These are phyloP conservation scores for Bisporella sp. DNA, from an alignment of 2,329 filamentous ascomycete species.

Conservation along the genomic window DNA sequence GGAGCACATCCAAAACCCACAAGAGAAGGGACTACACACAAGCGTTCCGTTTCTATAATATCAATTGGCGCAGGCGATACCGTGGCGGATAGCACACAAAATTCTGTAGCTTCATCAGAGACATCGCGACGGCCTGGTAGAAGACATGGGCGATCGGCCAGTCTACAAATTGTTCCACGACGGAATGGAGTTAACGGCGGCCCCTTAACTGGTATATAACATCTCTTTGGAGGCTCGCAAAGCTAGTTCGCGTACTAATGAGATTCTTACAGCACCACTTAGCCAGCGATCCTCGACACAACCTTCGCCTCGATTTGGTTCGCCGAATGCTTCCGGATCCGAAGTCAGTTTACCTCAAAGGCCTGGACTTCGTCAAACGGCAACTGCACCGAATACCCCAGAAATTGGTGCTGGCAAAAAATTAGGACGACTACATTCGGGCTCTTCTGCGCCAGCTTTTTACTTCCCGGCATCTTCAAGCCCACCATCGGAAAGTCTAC, in stretches of 20 bases:
- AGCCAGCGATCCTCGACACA: slow-evolving; percentile 28
- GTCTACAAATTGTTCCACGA: slow-evolving; percentile 65
- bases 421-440: slow-evolving; percentile 26
- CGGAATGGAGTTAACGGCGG: slow-evolving; percentile 34
- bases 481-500: slow-evolving; percentile 19
- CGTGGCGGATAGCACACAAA: slow-evolving; percentile 22
- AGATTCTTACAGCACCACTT: slow-evolving; percentile 17
- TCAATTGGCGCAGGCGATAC: slow-evolving; percentile 56
- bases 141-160: slow-evolving; percentile 71
- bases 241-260: neutral
- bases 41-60: slow-evolving; percentile 74
- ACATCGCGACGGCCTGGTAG: slow-evolving; percentile 46
- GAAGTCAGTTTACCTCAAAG: slow-evolving; percentile 17
- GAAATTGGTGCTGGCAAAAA: slow-evolving; percentile 29
- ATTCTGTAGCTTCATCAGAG: slow-evolving; percentile 27
- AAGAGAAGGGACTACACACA: slow-evolving; percentile 51
- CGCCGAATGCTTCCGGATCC: slow-evolving; percentile 21
- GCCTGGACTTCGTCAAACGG: slow-evolving; percentile 16
- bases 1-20: slow-evolving; percentile 13
- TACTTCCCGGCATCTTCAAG: slow-evolving; percentile 45
- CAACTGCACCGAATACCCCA: slow-evolving; percentile 33
- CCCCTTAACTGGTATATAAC: slow-evolving; percentile 31
- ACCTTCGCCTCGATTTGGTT: slow-evolving; percentile 29
- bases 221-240: too few relatives aligned
- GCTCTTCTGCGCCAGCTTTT: slow-evolving; percentile 38